Conservation (phyloP, 495 filamentous ascomycete species). For the Tetracladium marchalianum region DNA sequence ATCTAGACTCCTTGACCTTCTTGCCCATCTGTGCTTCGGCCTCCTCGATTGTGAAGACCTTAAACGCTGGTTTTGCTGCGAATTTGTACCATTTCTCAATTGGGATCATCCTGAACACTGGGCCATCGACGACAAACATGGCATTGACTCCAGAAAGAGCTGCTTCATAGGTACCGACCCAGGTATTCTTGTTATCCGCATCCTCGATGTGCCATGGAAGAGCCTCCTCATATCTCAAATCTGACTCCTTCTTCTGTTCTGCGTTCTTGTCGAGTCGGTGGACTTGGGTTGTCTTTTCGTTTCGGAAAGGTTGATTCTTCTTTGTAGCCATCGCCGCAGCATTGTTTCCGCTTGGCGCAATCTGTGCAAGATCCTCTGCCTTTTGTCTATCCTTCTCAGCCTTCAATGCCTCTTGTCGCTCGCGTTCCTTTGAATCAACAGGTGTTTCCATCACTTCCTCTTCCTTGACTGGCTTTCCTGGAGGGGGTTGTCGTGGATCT, state of each 20-base stretch:
- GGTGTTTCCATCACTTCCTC: conserved; percentile 35
- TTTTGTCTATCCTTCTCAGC: conserved; percentile 73
- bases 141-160: conserved; percentile 68
- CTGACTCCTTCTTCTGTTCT: conserved; percentile 64
- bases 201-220: conserved; percentile 96
- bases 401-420: conserved; percentile 57
- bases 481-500: conserved; percentile 65
- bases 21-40: conserved; percentile 71
- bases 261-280: conserved; percentile 47
- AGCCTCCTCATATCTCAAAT: conserved; percentile 87
- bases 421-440: conserved; percentile 52
- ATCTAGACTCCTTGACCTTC: conserved; percentile 60
- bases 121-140: conserved; percentile 58
- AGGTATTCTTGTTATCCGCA: conserved; percentile 85
- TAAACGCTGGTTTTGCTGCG: conserved; percentile 70
- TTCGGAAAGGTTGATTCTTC: conserved; percentile 55
- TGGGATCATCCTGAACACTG: conserved; percentile 43
- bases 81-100: conserved; percentile 95
- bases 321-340: conserved; percentile 37
- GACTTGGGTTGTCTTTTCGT: conserved; percentile 62
- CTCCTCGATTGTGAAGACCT: conserved; percentile 70
- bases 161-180: conserved; percentile 84
- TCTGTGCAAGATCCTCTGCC: conserved; percentile 75
- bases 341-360: conserved; percentile 57
- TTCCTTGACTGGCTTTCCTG: conserved; percentile 40